phyloP scores from a whole-genome alignment of 306 rosid species.

The Corylus americana region DNA sequence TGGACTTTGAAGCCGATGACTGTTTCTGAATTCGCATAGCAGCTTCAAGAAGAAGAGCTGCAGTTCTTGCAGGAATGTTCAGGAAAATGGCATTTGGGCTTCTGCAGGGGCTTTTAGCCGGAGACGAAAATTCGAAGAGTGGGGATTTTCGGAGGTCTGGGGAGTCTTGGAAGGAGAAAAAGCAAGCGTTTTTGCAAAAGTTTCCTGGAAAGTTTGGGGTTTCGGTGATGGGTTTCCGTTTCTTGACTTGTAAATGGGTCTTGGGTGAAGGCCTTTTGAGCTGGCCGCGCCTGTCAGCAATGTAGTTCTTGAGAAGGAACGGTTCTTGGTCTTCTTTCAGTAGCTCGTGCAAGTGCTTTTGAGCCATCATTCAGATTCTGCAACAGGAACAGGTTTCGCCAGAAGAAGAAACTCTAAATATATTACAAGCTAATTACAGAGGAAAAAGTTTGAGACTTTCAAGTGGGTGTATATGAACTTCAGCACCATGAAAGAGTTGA shows the following conservation, averaged over 20 bases:
- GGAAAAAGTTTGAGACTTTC: background rate
- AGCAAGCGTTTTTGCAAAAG: constrained; percentile 64
- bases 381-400: background rate
- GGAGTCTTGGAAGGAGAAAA: constrained; percentile 52
- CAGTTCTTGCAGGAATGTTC: constrained; percentile 71
- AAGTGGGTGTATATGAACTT: background rate
- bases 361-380: constrained; percentile 42
- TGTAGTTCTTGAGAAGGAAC: constrained; percentile 52
- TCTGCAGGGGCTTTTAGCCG: constrained; percentile 44
- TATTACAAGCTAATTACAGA: background rate
- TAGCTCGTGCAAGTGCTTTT: constrained; percentile 49
- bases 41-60: constrained; percentile 78
- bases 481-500: constrained; percentile 22
- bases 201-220: constrained; percentile 29
- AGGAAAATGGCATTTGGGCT: constrained; percentile 65
- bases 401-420: background rate
- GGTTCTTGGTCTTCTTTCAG: constrained; percentile 70
- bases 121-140: constrained; percentile 58
- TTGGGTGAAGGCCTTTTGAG: constrained; percentile 39
- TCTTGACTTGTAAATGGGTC: constrained; percentile 30
- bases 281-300: constrained; percentile 45
- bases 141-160: constrained; percentile 73
- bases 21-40: constrained; percentile 76
- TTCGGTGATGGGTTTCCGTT: constrained; percentile 33
- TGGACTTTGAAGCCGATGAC: constrained; percentile 38